Evolutionary conservation across 2,329 filamentous ascomycete genomes (phyloP), one percentile per base, ranked within the genome.

Genomic region (Pseudogymnoascus sp.): DNA sequence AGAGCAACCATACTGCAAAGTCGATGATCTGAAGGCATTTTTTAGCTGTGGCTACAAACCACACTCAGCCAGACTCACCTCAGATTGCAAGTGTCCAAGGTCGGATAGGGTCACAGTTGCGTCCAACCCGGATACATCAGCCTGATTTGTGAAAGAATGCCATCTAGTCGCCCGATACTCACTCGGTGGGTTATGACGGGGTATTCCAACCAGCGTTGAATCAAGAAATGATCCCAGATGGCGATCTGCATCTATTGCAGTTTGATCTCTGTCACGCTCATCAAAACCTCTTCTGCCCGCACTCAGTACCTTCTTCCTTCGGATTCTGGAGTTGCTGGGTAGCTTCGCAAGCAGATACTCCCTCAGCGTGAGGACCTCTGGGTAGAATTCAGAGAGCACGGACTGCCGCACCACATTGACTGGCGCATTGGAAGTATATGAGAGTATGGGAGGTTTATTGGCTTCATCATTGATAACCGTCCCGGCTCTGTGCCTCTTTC

Each of bases 1-100:
- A 96, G 1, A 96, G 78, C 8, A 84, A 80, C 84, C 88, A 92
- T 42, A 97, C 84, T 29, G 84, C 82, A 73, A 90, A 91, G 70
- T 92, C 88, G 44, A 93, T 80, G 67, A 93, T 83, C 88, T 92
- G 68, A 15, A 29, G n/a, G 39, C 12, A 62, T 12, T 15, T n/a
- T 21, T 55, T 55, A 55, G 48, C 21, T 27, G 39, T 27, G 12
- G 41, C n/a, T 27, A 44, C 41, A 27, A 27, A 9, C 10, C 10
- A 31, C 13, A 51, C 4, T 15, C 44, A 29, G 5, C 13, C n/a
- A 10, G 29, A 55, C 15, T 29, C 51, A 51, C 63, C 55, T 70
- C 51, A 67, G 62, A 60, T 31, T 29, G 39, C 8, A 39, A 61
- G n/a, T 55, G 48, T 17, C 29, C 48, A 55, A 55, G 48, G 10